Base-by-base conservation (phyloP, 257 asterid species). In the Galeopsis tetrahit region DNA sequence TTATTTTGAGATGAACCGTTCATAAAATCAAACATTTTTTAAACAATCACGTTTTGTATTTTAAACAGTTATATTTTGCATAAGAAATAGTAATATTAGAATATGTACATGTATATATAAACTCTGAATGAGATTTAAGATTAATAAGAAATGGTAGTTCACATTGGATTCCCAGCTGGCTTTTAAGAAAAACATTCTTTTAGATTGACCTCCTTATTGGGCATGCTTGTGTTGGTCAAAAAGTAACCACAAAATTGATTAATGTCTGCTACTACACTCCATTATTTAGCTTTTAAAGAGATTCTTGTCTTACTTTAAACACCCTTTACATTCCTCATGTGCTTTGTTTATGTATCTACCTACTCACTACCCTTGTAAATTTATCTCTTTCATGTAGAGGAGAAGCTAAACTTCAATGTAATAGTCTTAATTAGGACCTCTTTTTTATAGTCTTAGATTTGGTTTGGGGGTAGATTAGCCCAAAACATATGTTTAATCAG, bases 281-380 rank as follows among this genome's bases (percentile, higher is more conserved):
- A 88, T 88, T 86, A 83, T 76, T 75, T 89, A 72, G 93, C 94
- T 89, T 92, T 90, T 86, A 78, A 82, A 86, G 84, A 86, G 98
- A 88, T 88, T 89, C 90, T 85, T 85, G 96, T 74, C 82, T 74
- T 83, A 63, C 95, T 92, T 92, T 86, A 78, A 74, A 77, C 83
- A 76, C 82, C 87, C 95, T 86, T 89, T 86, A 80, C 73, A 71
- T 68, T 60, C 82, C 81, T 81, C 85, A 81, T 81, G 85, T 81
- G 85, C 66, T 70, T 77, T 75, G 35, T 77, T 75, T 60, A 68
- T 68, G 28, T 9, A 63, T 17, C 0, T n/a, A 21, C 1, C 0
- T n/a, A 21, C 2, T 36, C 17, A 36, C 13, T 57, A 72, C 14
- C 9, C 56, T 11, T 46, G 48, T 35, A 14, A 13, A 34, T 44